Evolutionary conservation across 2,329 filamentous ascomycete species (phyloP).

Genomic region (Neurospora sp.): DNA sequence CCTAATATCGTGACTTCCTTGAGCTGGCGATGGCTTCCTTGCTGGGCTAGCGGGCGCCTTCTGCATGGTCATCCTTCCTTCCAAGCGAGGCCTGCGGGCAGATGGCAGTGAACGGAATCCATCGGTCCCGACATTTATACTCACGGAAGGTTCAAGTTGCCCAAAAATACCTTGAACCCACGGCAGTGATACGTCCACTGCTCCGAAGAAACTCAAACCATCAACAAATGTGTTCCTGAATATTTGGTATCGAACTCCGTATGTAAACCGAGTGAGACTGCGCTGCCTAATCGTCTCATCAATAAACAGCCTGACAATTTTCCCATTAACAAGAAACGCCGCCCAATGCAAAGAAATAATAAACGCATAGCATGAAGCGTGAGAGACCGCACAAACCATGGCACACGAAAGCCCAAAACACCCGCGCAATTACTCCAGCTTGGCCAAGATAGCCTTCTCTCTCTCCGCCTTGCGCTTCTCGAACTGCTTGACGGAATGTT

Average conservation of each 20-base stretch:
- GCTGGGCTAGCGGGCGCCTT: too few species aligned
- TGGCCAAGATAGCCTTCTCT: slow-evolving; percentile 82
- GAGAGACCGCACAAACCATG: neutral
- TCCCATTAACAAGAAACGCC: neutral
- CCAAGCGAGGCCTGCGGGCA: too few species aligned
- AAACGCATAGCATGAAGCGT: neutral
- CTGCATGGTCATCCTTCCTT: too few species aligned
- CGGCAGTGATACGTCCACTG: too few species aligned
- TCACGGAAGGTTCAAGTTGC: too few species aligned
- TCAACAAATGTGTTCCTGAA: neutral
- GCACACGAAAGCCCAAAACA: neutral
- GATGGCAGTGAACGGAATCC: too few species aligned
- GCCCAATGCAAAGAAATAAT: neutral
- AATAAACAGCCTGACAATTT: neutral
- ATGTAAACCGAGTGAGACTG: neutral
- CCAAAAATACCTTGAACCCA: too few species aligned
- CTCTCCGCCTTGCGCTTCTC: slow-evolving; percentile 47
- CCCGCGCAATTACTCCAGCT: slow-evolving; percentile 35
- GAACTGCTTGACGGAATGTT: slow-evolving; percentile 78
- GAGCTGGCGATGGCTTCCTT: too few species aligned
- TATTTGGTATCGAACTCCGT: neutral
- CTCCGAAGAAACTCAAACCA: too few species aligned
- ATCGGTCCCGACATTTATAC: too few species aligned
- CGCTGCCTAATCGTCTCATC: neutral
- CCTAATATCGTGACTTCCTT: too few species aligned